phyloP scores from a whole-genome alignment of 345 rosid genomes.

The Murraya koenigii region DNA sequence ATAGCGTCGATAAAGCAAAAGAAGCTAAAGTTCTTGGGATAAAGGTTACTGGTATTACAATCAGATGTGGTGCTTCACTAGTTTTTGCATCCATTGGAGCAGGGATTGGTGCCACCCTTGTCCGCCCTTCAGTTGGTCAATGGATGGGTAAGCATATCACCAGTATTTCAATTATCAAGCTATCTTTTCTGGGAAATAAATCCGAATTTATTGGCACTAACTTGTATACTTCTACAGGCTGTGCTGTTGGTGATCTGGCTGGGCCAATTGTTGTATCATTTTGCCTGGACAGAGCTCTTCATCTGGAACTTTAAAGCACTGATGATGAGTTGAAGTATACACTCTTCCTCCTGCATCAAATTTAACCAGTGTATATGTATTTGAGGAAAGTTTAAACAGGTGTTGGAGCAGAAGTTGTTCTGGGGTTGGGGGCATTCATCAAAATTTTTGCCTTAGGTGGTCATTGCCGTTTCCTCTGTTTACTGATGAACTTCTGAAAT shows the following conservation, averaged over 20 bases:
- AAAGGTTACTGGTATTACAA: conserved; percentile 60
- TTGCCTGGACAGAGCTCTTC: conserved; percentile 66
- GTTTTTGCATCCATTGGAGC: conserved; percentile 93
- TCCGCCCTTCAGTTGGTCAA: conserved; percentile 84
- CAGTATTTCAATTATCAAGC: neutral
- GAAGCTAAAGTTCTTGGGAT: conserved; percentile 66
- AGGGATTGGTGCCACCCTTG: conserved; percentile 66
- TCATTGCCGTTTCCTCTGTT: neutral
- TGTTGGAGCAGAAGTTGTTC: neutral
- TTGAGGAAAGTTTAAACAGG: neutral
- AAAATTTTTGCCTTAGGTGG: neutral
- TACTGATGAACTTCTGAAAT: neutral
- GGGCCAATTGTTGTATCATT: conserved; percentile 67
- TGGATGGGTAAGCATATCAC: conserved; percentile 76
- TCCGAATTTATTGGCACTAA: neutral
- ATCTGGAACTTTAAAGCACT: conserved; percentile 35
- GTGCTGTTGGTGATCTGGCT: conserved; percentile 76
- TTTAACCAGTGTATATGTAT: neutral
- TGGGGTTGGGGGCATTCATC: neutral
- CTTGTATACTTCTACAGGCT: conserved; percentile 46
- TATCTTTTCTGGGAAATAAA: neutral
- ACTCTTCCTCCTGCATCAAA: conserved; percentile 1
- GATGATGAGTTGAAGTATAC: neutral
- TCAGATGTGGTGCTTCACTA: conserved; percentile 75
- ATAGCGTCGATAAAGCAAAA: conserved; percentile 32